These are phyloP conservation scores for Sphagnum contortum DNA, from an alignment of 225 moss, liverwort and hornwort species.

Conservation along the genomic window DNA sequence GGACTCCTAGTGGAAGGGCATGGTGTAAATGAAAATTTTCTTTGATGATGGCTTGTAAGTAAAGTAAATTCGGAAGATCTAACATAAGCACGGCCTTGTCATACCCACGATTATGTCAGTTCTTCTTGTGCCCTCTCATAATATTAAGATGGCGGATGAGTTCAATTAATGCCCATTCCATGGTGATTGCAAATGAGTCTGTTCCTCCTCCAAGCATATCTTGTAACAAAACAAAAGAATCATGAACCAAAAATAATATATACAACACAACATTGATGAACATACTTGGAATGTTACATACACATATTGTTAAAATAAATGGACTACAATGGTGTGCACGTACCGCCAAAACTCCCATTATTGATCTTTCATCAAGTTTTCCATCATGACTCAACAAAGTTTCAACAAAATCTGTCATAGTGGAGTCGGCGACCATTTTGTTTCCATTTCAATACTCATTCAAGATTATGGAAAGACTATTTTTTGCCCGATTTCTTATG, in stretches of 20 bases:
- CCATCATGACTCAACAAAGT: background rate
- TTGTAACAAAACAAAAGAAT: background rate
- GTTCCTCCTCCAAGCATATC: constrained; percentile 1
- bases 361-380: background rate
- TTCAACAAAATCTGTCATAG: background rate
- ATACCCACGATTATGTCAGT: no score
- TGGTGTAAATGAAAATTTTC: no score
- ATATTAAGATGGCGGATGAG: background rate
- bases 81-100: no score
- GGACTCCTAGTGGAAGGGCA: no score
- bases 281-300: background rate
- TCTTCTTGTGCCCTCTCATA: no score
- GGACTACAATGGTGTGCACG: background rate
- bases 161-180: background rate
- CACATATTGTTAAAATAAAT: background rate
- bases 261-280: background rate
- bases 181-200: background rate
- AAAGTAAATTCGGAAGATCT: no score
- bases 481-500: background rate
- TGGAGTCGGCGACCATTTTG: background rate
- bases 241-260: background rate
- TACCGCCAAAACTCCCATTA: constrained; percentile 2
- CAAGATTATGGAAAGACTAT: no score
- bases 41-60: no score
- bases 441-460: background rate